Percentiles rank a stretch among this genome's conserved stretches.
Evolutionary conservation across 2,329 filamentous ascomycete genomes (phyloP).

Genomic region (Aurifilum marmelostoma): DNA sequence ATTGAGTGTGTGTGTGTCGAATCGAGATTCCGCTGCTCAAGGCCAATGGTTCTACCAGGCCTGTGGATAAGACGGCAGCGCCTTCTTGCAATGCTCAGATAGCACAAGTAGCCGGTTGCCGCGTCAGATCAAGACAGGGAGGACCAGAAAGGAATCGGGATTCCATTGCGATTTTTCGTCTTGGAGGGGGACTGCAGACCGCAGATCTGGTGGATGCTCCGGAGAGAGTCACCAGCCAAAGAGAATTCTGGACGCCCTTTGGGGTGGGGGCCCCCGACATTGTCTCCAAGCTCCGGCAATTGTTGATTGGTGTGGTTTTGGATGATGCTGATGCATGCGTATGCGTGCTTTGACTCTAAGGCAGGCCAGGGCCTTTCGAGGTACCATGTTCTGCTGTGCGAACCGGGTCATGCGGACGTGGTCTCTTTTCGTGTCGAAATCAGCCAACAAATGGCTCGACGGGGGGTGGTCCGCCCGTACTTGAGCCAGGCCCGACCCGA

Average conservation of each 20-base stretch:
- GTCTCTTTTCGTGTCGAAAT: conserved; percentile 24
- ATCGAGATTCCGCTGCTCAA: conserved; percentile 9
- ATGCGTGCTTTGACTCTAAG: not conserved
- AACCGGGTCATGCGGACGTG: conserved; percentile 27
- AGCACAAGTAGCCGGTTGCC: conserved; percentile 3
- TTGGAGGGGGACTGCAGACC: not conserved
- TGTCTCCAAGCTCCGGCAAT: not conserved
- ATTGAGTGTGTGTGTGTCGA: not conserved
- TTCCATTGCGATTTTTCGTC: not conserved
- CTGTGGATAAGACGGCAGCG: not conserved
- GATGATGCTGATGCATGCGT: not conserved
- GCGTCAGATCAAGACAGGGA: not conserved
- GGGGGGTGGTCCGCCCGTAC: conserved; percentile 1
- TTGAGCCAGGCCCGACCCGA: conserved; percentile 3
- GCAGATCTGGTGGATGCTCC: conserved; percentile 13
- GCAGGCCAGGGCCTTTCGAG: not conserved
- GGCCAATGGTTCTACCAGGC: conserved; percentile 1
- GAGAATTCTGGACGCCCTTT: not conserved
- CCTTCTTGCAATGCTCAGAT: not conserved
- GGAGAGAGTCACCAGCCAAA: not conserved
- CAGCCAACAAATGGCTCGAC: conserved; percentile 34
- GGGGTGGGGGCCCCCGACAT: not conserved
- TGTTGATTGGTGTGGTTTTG: conserved; percentile 6
- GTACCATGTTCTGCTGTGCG: conserved; percentile 27
- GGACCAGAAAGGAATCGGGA: not conserved